Percentiles rank a stretch among this genome's conserved stretches.
Evolutionary conservation across 2,329 filamentous ascomycete genomes (phyloP).

Genomic region (Polytolypa hystricis): DNA sequence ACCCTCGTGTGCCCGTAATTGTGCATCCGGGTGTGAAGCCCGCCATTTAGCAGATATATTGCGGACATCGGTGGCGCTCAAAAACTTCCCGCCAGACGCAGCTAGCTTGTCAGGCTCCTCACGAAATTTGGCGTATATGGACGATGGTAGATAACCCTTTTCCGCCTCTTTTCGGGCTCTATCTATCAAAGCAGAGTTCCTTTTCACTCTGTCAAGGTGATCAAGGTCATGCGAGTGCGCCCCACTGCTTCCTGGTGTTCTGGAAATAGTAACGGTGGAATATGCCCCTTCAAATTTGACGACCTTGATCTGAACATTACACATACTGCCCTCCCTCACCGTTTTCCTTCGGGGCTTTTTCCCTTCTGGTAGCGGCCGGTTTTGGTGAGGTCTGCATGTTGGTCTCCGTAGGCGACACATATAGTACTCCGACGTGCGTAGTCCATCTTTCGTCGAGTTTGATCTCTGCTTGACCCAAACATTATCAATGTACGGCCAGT

Average conservation of each 20-base stretch:
- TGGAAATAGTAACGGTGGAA: constrained; percentile 32
- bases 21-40: constrained; percentile 32
- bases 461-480: constrained; percentile 39
- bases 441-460: constrained; percentile 31
- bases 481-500: constrained; percentile 40
- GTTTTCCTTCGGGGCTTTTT: constrained; percentile 35
- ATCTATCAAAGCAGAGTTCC: constrained; percentile 39
- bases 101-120: constrained; percentile 34
- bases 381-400: constrained; percentile 29
- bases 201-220: constrained; percentile 37
- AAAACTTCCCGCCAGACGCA: constrained; percentile 35
- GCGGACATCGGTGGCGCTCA: constrained; percentile 37
- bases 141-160: constrained; percentile 38
- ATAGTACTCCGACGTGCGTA: constrained; percentile 36
- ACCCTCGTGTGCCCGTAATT: constrained; percentile 34
- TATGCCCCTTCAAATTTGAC: constrained; percentile 34
- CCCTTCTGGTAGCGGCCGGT: constrained; percentile 33
- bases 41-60: constrained; percentile 40
- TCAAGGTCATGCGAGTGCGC: constrained; percentile 37
- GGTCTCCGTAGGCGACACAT: constrained; percentile 35
- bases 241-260: constrained; percentile 29
- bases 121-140: constrained; percentile 38
- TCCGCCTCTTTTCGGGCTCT: constrained; percentile 34
- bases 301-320: constrained; percentile 39
- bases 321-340: constrained; percentile 35